phyloP scores from a whole-genome alignment of 495 filamentous ascomycete species.

The Astrothelium subdiscretum region DNA sequence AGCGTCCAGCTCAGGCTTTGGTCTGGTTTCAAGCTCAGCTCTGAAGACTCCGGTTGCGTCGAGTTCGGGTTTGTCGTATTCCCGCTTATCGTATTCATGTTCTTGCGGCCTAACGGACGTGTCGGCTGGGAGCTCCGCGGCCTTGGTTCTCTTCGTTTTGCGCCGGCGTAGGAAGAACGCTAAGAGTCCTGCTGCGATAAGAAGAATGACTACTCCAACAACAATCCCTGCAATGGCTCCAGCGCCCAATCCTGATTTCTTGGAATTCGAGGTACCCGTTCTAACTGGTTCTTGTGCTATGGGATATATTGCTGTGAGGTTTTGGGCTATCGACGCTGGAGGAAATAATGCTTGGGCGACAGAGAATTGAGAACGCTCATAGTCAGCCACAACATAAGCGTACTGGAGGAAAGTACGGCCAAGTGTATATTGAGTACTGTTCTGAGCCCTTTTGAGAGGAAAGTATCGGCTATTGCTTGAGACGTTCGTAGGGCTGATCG shows the following conservation, averaged over 20 bases:
- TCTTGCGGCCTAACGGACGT: background rate
- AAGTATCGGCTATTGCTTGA: conserved; percentile 19
- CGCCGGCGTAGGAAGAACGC: conserved; percentile 4
- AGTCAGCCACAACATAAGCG: conserved; percentile 27
- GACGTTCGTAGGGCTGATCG: conserved; percentile 5
- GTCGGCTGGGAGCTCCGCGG: background rate
- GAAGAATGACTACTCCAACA: background rate
- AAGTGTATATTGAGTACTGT: conserved; percentile 18
- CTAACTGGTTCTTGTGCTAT: background rate
- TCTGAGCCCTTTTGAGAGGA: conserved; percentile 20
- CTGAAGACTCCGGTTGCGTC: background rate
- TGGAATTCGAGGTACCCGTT: background rate
- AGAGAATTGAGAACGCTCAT: conserved; percentile 22
- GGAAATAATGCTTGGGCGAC: conserved; percentile 13
- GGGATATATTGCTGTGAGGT: conserved; percentile 2
- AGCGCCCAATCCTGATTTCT: conserved; percentile 3
- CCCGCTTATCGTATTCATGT: too few species aligned
- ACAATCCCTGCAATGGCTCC: conserved; percentile 7
- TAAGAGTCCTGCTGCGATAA: background rate
- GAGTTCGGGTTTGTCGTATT: background rate
- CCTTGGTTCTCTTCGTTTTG: background rate
- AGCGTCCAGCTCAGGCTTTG: background rate
- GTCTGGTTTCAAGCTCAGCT: background rate
- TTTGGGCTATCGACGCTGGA: background rate
- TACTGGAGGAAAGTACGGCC: conserved; percentile 29